A percentile compares a stretch with the other conserved stretches of the same genome.
Conservation (phyloP, 805 yeast genomes). For the Wilhelminamyces savonicus region DNA sequence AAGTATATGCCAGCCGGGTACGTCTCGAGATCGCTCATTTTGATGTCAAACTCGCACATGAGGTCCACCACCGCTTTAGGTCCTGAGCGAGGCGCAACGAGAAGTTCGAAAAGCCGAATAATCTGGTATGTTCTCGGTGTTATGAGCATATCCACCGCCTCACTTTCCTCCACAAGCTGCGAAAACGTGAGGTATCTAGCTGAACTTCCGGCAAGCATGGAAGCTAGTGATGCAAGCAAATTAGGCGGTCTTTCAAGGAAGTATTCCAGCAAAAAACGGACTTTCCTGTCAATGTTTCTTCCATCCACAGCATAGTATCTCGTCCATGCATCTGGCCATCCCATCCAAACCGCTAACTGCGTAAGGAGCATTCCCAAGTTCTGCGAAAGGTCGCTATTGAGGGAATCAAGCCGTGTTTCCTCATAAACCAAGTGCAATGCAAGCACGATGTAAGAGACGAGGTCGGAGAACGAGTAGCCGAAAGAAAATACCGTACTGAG, state of each 20-base stretch:
- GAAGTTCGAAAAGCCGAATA: slow-evolving; percentile 54
- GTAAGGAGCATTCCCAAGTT: slow-evolving; percentile 51
- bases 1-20: slow-evolving; percentile 68
- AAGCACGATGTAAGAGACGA: slow-evolving; percentile 56
- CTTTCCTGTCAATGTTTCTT: slow-evolving; percentile 27
- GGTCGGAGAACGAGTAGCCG: slow-evolving; percentile 41
- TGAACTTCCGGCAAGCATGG: slow-evolving; percentile 38
- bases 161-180: slow-evolving; percentile 57
- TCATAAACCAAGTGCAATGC: slow-evolving; percentile 75
- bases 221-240: slow-evolving; percentile 47
- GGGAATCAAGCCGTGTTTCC: slow-evolving; percentile 56
- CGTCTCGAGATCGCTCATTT: slow-evolving; percentile 49
- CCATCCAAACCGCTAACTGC: slow-evolving; percentile 60
- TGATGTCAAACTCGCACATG: slow-evolving; percentile 53
- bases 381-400: slow-evolving; percentile 27
- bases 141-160: slow-evolving; percentile 49
- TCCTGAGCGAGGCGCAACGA: slow-evolving; percentile 48
- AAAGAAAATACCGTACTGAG: slow-evolving; percentile 19
- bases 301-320: slow-evolving; percentile 42
- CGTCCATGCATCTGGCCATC: slow-evolving; percentile 68
- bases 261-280: slow-evolving; percentile 38
- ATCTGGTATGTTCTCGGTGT: slow-evolving; percentile 64
- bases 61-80: slow-evolving; percentile 52
- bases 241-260: slow-evolving; percentile 56
- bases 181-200: slow-evolving; percentile 60